These are phyloP conservation scores for Xylariales sp. DNA, from an alignment of 2,329 filamentous ascomycete species.

Conservation along the genomic window DNA sequence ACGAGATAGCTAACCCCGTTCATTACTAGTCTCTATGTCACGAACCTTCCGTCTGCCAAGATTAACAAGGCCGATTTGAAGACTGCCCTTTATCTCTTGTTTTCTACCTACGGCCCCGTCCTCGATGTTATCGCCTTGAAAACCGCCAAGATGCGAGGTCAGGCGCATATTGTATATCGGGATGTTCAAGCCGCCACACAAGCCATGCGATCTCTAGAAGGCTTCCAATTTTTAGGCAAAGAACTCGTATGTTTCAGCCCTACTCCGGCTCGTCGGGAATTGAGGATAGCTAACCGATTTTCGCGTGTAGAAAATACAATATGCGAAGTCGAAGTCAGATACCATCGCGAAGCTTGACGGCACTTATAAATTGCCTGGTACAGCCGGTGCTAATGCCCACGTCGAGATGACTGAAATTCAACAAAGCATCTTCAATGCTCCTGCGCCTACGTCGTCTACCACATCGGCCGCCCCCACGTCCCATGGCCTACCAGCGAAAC, in stretches of 20 bases:
- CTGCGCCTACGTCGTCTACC: slow-evolving; percentile 63
- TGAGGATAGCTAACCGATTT: slow-evolving; percentile 30
- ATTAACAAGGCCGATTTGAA: slow-evolving; percentile 89
- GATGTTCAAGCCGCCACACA: slow-evolving; percentile 93
- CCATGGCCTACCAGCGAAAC: slow-evolving; percentile 60
- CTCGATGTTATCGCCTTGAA: slow-evolving; percentile 92
- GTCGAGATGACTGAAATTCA: slow-evolving; percentile 79
- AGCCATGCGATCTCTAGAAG: slow-evolving; percentile 89
- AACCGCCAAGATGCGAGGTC: slow-evolving; percentile 92
- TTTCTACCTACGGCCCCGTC: slow-evolving; percentile 92
- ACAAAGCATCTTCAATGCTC: slow-evolving; percentile 82
- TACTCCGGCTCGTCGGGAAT: neutral
- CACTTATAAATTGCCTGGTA: slow-evolving; percentile 78
- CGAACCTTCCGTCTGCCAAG: slow-evolving; percentile 86
- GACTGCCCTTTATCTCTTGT: slow-evolving; percentile 89
- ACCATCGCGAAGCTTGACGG: slow-evolving; percentile 92
- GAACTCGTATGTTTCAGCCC: slow-evolving; percentile 74
- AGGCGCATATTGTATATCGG: slow-evolving; percentile 91
- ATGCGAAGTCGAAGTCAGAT: slow-evolving; percentile 90
- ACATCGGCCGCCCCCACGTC: slow-evolving; percentile 53
- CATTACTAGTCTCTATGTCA: slow-evolving; percentile 80
- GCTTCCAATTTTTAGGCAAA: slow-evolving; percentile 85
- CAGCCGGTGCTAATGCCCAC: slow-evolving; percentile 61
- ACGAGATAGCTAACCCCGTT: slow-evolving; percentile 18
- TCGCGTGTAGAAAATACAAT: slow-evolving; percentile 79